phyloP scores from a whole-genome alignment of 306 rosid species.

The Adenanthera pavonina region DNA sequence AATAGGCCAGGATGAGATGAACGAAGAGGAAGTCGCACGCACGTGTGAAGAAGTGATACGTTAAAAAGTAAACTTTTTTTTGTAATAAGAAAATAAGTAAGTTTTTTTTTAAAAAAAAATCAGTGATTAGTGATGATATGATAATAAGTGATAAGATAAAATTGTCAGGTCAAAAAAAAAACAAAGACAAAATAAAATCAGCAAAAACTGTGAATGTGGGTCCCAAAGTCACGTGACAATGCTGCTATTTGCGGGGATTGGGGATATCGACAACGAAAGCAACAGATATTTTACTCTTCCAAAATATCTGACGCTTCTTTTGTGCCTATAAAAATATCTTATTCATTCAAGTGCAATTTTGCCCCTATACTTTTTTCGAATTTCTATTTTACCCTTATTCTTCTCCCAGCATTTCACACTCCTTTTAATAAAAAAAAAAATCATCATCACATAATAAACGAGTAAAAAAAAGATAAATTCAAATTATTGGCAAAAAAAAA shows the following conservation, averaged over 20 bases:
- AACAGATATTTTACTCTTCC: background rate
- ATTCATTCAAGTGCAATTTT: background rate
- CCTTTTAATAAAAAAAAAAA: too few species aligned
- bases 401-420: background rate
- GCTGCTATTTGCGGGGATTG: background rate
- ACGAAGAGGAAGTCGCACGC: background rate
- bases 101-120: too few species aligned
- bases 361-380: background rate
- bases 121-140: too few species aligned
- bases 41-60: background rate
- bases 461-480: too few species aligned
- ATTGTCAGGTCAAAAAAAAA: too few species aligned
- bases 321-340: conserved; percentile 19
- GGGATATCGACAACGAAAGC: background rate
- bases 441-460: too few species aligned
- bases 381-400: background rate
- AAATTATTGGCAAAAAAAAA: too few species aligned
- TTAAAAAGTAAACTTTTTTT: background rate
- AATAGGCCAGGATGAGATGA: too few species aligned
- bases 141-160: too few species aligned
- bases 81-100: too few species aligned
- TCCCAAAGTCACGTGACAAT: conserved; percentile 17
- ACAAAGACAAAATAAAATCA: background rate
- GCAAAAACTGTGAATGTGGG: conserved; percentile 1
- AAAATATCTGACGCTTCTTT: conserved; percentile 20